Percentiles rank a stretch among this genome's conserved stretches.
Evolutionary conservation across 768 basidiomycete species (phyloP).

Genomic region (Bullera alba): DNA sequence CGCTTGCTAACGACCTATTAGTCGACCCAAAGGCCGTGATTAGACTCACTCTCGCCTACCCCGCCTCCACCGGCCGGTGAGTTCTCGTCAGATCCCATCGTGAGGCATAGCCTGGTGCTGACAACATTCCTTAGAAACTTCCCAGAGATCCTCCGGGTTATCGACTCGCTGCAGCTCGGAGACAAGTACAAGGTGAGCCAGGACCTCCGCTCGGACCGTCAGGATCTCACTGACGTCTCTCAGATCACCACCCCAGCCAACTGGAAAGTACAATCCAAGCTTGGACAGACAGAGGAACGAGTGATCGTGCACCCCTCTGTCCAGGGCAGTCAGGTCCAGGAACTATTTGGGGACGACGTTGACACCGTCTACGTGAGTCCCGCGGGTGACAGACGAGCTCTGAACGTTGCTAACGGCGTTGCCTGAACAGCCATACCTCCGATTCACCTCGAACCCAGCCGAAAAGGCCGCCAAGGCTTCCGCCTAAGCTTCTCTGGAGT

Average conservation of each 20-base stretch:
- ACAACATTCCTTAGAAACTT: conserved; percentile 17
- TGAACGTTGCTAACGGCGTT: conserved; percentile 1
- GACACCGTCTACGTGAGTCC: conserved; percentile 66
- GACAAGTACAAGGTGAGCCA: conserved; percentile 46
- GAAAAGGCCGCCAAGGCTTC: conserved; percentile 13
- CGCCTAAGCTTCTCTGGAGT: too few relatives aligned
- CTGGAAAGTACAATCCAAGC: conserved; percentile 10
- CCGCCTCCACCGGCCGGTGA: conserved; percentile 91
- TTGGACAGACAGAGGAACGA: conserved; percentile 60
- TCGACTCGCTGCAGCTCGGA: conserved; percentile 89
- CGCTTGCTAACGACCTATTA: conserved; percentile 6
- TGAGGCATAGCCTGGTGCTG: too few relatives aligned
- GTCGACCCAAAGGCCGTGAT: conserved; percentile 94
- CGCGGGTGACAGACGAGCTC: background rate
- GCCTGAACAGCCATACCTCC: conserved; percentile 66
- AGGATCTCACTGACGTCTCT: background rate
- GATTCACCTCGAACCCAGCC: conserved; percentile 50
- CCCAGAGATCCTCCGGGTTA: conserved; percentile 52
- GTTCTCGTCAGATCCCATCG: conserved; percentile 53
- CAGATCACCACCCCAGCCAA: conserved; percentile 9
- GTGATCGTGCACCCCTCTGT: conserved; percentile 77
- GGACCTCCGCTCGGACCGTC: background rate
- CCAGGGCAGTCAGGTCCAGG: conserved; percentile 78
- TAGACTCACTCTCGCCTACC: conserved; percentile 81
- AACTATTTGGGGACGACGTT: conserved; percentile 71